Evolutionary conservation across 805 yeast species (phyloP), one percentile per base, ranked within the genome.

Genomic region (Naumovozyma dairenensis): DNA sequence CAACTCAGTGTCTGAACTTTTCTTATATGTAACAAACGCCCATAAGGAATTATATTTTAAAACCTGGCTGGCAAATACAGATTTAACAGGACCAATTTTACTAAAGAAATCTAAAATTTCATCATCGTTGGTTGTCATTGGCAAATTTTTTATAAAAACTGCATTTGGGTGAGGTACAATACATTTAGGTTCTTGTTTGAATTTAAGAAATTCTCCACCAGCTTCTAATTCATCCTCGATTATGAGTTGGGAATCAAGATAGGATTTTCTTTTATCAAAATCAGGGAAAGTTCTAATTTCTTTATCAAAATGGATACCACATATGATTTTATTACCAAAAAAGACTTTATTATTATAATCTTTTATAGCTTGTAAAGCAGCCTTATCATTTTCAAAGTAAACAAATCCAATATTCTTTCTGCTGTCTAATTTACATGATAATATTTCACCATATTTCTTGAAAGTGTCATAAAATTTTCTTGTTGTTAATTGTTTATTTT

Each of bases 391-490:
- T 25, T 58, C 61, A 39, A 63, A 66, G 26, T 66, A 61, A 19
- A 66, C 58, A 39, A 66, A 66, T 0, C 70, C 72, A 34, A 65
- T 65, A 32, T 55, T 55, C 40, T 65, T 65, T 17, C 52, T 48
- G 31, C 51, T 40, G 37, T 64, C 65, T 21, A 65, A 36, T 35
- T 65, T 66, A 32, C 70, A 65, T 6, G 71, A 65, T 6, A 64
- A 41, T 13, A 66, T 59, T 34, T 61, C 66, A 17, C 76, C 77
- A 52, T 60, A 69, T 2, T 51, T 48, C 40, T 62, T 70, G 45
- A 74, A 73, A 5, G 63, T 62, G 34, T 69, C 74, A 50, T 69
- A 72, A 44, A 72, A 72, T 10, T 46, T 55, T 33, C 67, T 60
- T 19, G 71, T 66, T 0, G 77, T 63, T 25, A 66, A 42, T 7